phyloP scores from a whole-genome alignment of 2,329 filamentous ascomycete species.

The Blumeria graminis region DNA sequence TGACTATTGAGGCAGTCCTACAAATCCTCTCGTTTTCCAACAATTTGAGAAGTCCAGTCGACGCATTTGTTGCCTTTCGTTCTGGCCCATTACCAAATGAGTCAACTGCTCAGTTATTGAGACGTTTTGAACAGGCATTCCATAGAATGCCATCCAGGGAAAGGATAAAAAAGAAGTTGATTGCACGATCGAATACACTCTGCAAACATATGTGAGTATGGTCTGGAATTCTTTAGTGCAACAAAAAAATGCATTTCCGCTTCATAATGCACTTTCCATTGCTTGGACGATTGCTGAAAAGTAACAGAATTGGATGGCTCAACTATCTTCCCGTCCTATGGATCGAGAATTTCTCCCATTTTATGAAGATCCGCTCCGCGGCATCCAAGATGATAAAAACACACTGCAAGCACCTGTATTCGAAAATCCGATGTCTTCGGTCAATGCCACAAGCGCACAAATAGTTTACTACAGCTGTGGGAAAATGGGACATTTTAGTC shows the following conservation, averaged over 20 bases:
- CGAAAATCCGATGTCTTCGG: background rate
- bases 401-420: background rate
- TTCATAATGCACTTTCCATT: background rate
- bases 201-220: background rate
- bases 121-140: slow-evolving; percentile 1
- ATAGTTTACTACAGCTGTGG: background rate
- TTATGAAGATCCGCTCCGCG: background rate
- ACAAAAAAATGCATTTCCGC: background rate
- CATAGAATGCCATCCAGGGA: background rate
- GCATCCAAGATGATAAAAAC: background rate
- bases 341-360: background rate
- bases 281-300: background rate
- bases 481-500: background rate
- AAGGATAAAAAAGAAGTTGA: background rate
- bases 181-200: background rate
- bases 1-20: background rate
- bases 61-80: background rate
- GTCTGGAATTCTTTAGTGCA: background rate
- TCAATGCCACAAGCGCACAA: background rate
- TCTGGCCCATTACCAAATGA: background rate
- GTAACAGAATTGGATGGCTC: background rate
- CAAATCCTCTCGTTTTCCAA: background rate
- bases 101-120: background rate
- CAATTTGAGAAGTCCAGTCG: background rate
- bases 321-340: background rate